A percentile compares a stretch with the other conserved stretches of the same genome.
phyloP scores from a whole-genome alignment of 2,329 filamentous ascomycete genomes.

The Alternaria alternata region DNA sequence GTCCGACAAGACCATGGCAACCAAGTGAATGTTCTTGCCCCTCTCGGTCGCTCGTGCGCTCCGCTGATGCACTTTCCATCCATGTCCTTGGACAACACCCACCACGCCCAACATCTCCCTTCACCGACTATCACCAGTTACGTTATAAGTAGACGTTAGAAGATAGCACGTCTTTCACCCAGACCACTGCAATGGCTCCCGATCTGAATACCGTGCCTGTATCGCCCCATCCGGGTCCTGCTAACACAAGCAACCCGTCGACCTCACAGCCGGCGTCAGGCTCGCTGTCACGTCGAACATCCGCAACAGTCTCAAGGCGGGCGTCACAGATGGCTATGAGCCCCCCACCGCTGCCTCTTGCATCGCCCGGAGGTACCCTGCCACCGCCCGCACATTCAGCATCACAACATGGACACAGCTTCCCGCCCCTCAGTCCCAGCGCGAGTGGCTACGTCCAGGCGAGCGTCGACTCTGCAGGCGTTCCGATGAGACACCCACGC shows the following conservation, averaged over 20 bases:
- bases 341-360: slow-evolving; percentile 54
- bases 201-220: slow-evolving; percentile 57
- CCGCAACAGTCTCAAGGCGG: slow-evolving; percentile 33
- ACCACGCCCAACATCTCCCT: slow-evolving; percentile 9
- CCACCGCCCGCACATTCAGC: slow-evolving; percentile 24
- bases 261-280: slow-evolving; percentile 36
- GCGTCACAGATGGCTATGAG: slow-evolving; percentile 58
- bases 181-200: slow-evolving; percentile 54
- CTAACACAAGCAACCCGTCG: slow-evolving; percentile 26
- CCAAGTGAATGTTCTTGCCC: slow-evolving; percentile 27
- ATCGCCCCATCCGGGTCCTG: slow-evolving; percentile 42
- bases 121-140: slow-evolving; percentile 11
- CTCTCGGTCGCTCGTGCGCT: slow-evolving; percentile 26
- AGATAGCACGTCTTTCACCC: neutral
- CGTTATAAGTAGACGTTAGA: neutral
- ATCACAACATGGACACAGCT: slow-evolving; percentile 42
- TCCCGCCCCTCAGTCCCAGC: slow-evolving; percentile 49
- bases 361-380: slow-evolving; percentile 46
- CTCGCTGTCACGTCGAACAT: slow-evolving; percentile 35
- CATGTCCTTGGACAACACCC: slow-evolving; percentile 8
- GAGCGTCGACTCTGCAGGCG: slow-evolving; percentile 58
- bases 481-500: slow-evolving; percentile 82
- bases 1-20: slow-evolving; percentile 13
- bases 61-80: slow-evolving; percentile 18
- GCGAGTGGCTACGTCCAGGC: slow-evolving; percentile 30